Evolutionary conservation across 164 flowering plant species (phyloP), one percentile per base, ranked within the genome.

Genomic region (Liriodendron chinense): DNA sequence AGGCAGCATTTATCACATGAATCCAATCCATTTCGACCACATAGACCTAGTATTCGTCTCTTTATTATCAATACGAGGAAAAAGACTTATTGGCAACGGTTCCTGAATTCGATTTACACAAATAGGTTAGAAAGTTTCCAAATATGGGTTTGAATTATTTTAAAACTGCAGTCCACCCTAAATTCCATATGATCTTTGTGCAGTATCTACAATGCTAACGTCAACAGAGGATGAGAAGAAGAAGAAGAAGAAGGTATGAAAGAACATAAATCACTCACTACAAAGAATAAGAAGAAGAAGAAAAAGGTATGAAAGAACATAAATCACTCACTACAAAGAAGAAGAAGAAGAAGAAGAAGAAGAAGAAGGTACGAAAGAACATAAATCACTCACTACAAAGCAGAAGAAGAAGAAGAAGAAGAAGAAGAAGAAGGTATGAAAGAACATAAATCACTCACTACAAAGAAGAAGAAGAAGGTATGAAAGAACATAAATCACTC

Each of bases 301-400:
- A 49, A 49, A 12, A 49, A 49, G 10, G 53, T 49, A 49, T 49
- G 53, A 12, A 49, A 12, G 53, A 49, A 49, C 10, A 49, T 49
- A 12, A 49, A 12, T 7, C 7, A 12, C 53, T 7, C n/a, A n/a
- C n/a, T 49, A 49, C 1, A 49, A 49, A 7, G 53, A 9, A 61
- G n/a, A 14, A 10, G 20, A 10, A 10, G 14, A 61, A 6, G 22
- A 10, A 61, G 14, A 14, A 68, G 10, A 47, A n/a, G 16, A 14
- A 2, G 16, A 50, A 68, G 18, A 21, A 70, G 10, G 53, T 49
- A 49, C 10, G 53, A 66, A 53, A 21, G 13, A 70, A 62, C 13
- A 22, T 57, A 68, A 43, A 57, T 72, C 75, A 64, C 74, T 61
- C 57, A 71, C 57, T 65, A 68, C 68, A 80, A 49, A 49, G 53